Conservation (phyloP, 2,329 filamentous ascomycete species). For the Fusarium sp. region DNA sequence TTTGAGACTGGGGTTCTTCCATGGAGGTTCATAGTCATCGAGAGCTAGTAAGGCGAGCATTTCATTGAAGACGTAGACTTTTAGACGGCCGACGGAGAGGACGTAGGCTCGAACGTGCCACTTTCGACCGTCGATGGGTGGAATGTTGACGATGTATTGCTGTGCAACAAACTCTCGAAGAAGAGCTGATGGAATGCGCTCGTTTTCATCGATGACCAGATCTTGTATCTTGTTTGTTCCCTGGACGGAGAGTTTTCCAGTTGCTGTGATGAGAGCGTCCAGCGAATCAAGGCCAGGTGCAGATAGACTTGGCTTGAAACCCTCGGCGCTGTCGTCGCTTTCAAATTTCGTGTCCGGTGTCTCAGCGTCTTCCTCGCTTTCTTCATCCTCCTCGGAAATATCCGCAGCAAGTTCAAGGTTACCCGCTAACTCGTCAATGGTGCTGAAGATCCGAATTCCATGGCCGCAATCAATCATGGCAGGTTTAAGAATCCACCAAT, state of each 20-base stretch:
- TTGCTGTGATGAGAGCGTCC: constrained; percentile 45
- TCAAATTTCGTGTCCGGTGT: background rate
- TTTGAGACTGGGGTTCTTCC: constrained; percentile 47
- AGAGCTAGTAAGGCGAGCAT: constrained; percentile 49
- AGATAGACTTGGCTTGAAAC: constrained; percentile 36
- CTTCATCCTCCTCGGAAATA: constrained; percentile 44
- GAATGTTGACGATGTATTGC: constrained; percentile 47
- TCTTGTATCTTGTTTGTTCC: background rate
- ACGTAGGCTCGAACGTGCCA: constrained; percentile 52
- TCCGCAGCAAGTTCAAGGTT: constrained; percentile 49
- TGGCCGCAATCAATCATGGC: constrained; percentile 52
- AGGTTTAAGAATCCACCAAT: constrained; percentile 54
- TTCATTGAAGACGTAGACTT: constrained; percentile 50
- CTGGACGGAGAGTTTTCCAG: constrained; percentile 32
- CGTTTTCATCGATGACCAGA: constrained; percentile 44
- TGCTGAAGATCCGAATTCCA: constrained; percentile 52
- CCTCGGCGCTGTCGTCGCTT: background rate
- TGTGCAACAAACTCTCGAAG: constrained; percentile 52
- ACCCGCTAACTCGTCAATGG: constrained; percentile 47
- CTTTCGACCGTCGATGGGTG: constrained; percentile 46
- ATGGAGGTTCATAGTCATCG: constrained; percentile 49
- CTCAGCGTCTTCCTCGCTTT: background rate
- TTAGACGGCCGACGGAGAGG: constrained; percentile 49
- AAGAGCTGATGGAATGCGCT: constrained; percentile 49
- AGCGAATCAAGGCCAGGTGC: constrained; percentile 42